Conservation (phyloP, 345 rosid species). For the Ceriops decandra region DNA sequence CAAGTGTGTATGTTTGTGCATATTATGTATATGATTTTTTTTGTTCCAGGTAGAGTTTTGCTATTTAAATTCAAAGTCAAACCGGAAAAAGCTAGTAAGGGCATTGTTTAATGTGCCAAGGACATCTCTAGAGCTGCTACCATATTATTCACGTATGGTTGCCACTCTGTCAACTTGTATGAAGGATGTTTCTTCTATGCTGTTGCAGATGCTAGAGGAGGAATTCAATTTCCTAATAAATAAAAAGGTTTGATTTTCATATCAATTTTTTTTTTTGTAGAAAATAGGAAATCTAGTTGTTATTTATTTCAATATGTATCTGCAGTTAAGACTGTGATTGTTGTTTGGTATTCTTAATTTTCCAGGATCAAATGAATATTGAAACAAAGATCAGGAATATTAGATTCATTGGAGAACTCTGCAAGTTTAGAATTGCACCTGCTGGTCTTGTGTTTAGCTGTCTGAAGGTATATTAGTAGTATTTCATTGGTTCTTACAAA, state of each 20-base stretch:
- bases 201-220: constrained; percentile 93
- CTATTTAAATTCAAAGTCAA: constrained; percentile 91
- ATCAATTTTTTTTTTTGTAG: not conserved
- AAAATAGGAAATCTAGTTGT: constrained; percentile 8
- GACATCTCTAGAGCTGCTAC: constrained; percentile 91
- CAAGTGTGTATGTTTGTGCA: constrained; percentile 7
- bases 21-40: not conserved
- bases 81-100: constrained; percentile 88
- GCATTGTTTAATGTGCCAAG: constrained; percentile 94
- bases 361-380: constrained; percentile 98
- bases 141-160: constrained; percentile 95
- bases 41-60: constrained; percentile 90
- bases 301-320: constrained; percentile 13
- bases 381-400: constrained; percentile 96
- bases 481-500: constrained; percentile 3
- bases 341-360: constrained; percentile 17
- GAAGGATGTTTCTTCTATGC: constrained; percentile 90
- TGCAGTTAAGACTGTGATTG: constrained; percentile 10
- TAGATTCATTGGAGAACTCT: constrained; percentile 95
- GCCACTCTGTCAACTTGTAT: constrained; percentile 90
- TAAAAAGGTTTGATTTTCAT: constrained; percentile 60
- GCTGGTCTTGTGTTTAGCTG: constrained; percentile 84
- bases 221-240: constrained; percentile 91
- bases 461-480: constrained; percentile 63
- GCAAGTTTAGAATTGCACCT: constrained; percentile 88